Evolutionary conservation across 768 basidiomycete species (phyloP).

Genomic region (Rickenella mellea): DNA sequence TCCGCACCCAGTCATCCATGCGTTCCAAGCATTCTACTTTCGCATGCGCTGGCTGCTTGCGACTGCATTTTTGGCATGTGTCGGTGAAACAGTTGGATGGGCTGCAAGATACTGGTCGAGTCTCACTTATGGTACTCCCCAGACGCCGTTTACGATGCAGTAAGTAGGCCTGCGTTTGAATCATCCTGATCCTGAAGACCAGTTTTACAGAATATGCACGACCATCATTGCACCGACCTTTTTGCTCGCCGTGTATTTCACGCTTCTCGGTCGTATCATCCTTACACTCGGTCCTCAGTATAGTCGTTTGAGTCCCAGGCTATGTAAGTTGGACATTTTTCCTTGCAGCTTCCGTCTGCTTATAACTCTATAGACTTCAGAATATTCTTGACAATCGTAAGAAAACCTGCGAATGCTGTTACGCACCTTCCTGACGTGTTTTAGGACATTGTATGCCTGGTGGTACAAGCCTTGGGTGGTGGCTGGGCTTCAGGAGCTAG

Average conservation of each 20-base stretch:
- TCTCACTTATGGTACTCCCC: constrained; percentile 5
- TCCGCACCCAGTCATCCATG: constrained; percentile 32
- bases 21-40: constrained; percentile 31
- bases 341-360: background rate
- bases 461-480: constrained; percentile 32
- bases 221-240: constrained; percentile 50
- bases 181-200: background rate
- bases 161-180: constrained; percentile 11
- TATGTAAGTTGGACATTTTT: constrained; percentile 9
- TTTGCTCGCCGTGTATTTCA: constrained; percentile 45
- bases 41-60: constrained; percentile 45
- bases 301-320: constrained; percentile 32
- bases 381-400: constrained; percentile 20
- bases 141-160: constrained; percentile 35
- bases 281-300: constrained; percentile 33
- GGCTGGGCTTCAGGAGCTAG: constrained; percentile 16
- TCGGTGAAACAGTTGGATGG: constrained; percentile 49
- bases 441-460: constrained; percentile 25
- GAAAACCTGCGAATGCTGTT: too few species aligned
- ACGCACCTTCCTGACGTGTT: background rate
- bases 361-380: constrained; percentile 13
- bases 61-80: constrained; percentile 36
- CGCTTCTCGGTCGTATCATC: constrained; percentile 42
- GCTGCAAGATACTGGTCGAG: constrained; percentile 43
- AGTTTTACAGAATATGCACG: constrained; percentile 18